phyloP scores from a whole-genome alignment of 75 land plant genomes.

The Azolla pinnata region DNA sequence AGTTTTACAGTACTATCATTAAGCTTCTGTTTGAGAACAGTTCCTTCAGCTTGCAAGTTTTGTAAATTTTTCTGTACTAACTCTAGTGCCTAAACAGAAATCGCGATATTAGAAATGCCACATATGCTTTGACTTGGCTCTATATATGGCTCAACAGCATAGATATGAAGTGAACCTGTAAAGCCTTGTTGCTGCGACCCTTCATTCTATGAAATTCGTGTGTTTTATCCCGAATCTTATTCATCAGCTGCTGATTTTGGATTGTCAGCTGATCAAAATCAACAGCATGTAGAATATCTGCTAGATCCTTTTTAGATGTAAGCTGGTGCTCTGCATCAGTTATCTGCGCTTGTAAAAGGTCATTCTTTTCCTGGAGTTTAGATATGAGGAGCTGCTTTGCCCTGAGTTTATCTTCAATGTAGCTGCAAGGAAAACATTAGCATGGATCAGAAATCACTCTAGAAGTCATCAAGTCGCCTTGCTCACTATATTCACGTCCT shows the following conservation, averaged over 20 bases:
- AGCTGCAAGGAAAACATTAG: conserved; percentile 23
- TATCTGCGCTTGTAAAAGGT: conserved; percentile 16
- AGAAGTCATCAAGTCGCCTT: too few relatives aligned
- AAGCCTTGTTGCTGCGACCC: conserved; percentile 16
- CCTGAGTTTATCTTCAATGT: conserved; percentile 15
- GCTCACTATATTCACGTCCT: too few relatives aligned
- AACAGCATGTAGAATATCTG: conserved; percentile 29
- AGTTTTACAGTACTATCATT: neutral
- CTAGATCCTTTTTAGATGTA: conserved; percentile 21
- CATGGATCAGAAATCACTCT: too few relatives aligned
- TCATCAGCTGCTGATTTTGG: conserved; percentile 19
- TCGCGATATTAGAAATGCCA: too few relatives aligned
- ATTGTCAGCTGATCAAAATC: conserved; percentile 32
- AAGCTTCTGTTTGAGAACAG: neutral
- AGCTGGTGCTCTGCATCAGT: conserved; percentile 18
- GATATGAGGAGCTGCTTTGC: conserved; percentile 11
- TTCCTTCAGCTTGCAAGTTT: conserved; percentile 5
- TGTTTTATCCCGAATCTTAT: conserved; percentile 13
- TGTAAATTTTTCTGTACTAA: neutral
- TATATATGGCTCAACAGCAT: too few relatives aligned
- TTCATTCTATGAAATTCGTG: conserved; percentile 19
- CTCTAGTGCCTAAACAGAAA: conserved; percentile 10
- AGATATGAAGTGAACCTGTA: conserved; percentile 5
- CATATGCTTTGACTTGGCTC: too few relatives aligned
- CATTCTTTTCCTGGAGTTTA: conserved; percentile 22